A percentile compares a stretch with the other conserved stretches of the same genome.
These are phyloP conservation scores for Xylaria acuta DNA, from an alignment of 495 filamentous ascomycete genomes.

Conservation along the genomic window DNA sequence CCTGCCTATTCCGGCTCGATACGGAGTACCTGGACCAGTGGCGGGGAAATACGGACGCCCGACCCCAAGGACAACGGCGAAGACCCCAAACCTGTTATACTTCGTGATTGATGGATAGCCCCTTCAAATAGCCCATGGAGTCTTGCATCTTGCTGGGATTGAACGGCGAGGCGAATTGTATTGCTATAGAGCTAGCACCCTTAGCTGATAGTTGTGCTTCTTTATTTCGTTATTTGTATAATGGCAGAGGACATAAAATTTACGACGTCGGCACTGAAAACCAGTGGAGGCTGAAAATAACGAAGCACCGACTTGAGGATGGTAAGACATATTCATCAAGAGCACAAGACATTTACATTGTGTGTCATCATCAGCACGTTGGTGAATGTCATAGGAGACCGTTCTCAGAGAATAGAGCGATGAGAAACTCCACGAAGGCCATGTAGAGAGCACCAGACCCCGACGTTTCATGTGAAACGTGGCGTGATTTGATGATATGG, in stretches of 20 bases:
- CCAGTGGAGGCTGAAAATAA: background rate
- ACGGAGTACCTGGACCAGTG: background rate
- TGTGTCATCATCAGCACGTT: background rate
- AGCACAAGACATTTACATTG: background rate
- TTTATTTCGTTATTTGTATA: background rate
- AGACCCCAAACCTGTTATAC: background rate
- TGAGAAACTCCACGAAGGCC: background rate
- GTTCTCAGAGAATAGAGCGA: background rate
- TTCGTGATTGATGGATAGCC: background rate
- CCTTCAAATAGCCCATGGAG: background rate
- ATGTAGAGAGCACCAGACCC: background rate
- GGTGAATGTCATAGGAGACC: background rate
- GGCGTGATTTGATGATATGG: slow-evolving; percentile 1
- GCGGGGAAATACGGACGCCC: background rate
- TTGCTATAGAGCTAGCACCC: background rate
- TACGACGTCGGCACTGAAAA: background rate
- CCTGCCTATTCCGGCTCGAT: slow-evolving; percentile 9
- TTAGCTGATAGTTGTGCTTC: background rate
- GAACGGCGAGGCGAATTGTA: background rate
- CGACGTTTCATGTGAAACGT: background rate
- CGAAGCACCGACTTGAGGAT: background rate
- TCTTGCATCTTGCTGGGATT: background rate
- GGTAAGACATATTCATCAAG: background rate
- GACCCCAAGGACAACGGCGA: background rate
- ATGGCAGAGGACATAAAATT: background rate